A percentile compares a stretch with the other conserved stretches of the same genome.
Conservation (phyloP, 768 basidiomycete species). For the Mycena latifolia region DNA sequence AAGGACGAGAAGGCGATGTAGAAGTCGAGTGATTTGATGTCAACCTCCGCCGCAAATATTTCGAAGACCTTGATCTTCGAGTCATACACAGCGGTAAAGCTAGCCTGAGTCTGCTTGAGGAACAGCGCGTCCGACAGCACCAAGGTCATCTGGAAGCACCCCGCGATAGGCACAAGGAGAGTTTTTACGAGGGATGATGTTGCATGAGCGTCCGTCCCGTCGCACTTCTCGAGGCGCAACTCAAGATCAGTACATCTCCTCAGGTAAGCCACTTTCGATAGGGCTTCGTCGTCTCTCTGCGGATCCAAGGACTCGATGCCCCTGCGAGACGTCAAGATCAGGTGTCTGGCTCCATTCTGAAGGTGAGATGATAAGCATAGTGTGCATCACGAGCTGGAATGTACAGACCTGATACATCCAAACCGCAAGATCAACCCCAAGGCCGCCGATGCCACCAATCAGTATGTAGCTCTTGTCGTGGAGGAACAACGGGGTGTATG, state of each 20-base stretch:
- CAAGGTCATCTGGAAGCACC: constrained; percentile 25
- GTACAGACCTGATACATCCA: constrained; percentile 25
- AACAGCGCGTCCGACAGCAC: constrained; percentile 18
- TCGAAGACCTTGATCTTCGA: constrained; percentile 21
- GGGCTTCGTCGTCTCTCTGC: constrained; percentile 9
- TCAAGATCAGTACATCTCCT: neutral
- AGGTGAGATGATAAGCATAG: constrained; percentile 2
- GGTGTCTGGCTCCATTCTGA: constrained; percentile 20
- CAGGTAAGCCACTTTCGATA: constrained; percentile 25
- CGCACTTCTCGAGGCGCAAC: constrained; percentile 15
- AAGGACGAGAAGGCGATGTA: constrained; percentile 22
- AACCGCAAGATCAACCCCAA: constrained; percentile 29
- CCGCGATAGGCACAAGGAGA: constrained; percentile 15
- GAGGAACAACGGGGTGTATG: constrained; percentile 1
- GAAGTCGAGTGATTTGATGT: constrained; percentile 21
- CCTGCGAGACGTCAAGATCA: constrained; percentile 24
- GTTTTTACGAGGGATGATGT: constrained; percentile 8
- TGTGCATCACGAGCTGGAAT: neutral
- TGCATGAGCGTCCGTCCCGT: constrained; percentile 22
- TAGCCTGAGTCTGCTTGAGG: constrained; percentile 17
- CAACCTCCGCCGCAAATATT: constrained; percentile 6
- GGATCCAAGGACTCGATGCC: constrained; percentile 22
- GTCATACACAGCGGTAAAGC: constrained; percentile 11
- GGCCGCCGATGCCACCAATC: constrained; percentile 21
- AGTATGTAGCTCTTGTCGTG: constrained; percentile 22